Evolutionary conservation across 148 eudicot genomes (phyloP).

Genomic region (Rhododendron ferrugineum): DNA sequence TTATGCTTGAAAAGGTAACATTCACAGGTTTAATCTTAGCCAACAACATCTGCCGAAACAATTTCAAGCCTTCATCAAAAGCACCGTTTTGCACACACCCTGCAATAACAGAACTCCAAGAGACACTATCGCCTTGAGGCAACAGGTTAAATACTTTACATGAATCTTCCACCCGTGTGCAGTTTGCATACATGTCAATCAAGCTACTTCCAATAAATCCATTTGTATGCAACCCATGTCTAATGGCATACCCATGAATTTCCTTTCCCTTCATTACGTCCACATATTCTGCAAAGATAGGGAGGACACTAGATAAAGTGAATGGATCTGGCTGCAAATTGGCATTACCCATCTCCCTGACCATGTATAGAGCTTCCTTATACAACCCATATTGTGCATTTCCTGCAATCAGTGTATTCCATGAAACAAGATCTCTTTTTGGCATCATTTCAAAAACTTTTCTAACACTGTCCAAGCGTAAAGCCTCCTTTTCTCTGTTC

Average conservation of each 20-base stretch:
- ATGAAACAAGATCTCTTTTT: slow-evolving; percentile 55
- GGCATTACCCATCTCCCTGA: slow-evolving; percentile 52
- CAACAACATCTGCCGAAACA: slow-evolving; percentile 61
- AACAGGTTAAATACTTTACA: slow-evolving; percentile 37
- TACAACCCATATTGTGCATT: slow-evolving; percentile 62
- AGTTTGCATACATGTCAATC: slow-evolving; percentile 84
- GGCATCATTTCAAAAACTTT: slow-evolving; percentile 75
- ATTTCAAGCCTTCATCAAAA: slow-evolving; percentile 61
- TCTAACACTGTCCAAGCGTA: slow-evolving; percentile 32
- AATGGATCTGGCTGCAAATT: slow-evolving; percentile 54
- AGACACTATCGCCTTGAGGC: slow-evolving; percentile 47
- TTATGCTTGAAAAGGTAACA: slow-evolving; percentile 64
- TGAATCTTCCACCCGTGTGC: slow-evolving; percentile 50
- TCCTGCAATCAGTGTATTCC: slow-evolving; percentile 77
- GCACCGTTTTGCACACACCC: slow-evolving; percentile 74
- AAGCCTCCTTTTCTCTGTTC: slow-evolving; percentile 8
- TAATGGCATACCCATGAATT: slow-evolving; percentile 64
- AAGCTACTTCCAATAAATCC: slow-evolving; percentile 59
- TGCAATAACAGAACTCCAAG: slow-evolving; percentile 70
- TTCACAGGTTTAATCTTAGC: slow-evolving; percentile 47
- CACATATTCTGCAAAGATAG: slow-evolving; percentile 48
- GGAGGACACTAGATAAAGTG: slow-evolving; percentile 65
- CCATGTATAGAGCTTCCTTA: slow-evolving; percentile 47
- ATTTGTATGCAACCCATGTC: slow-evolving; percentile 43
- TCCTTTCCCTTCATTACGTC: slow-evolving; percentile 60